Percentiles rank a stretch among this genome's conserved stretches.
Evolutionary conservation across 768 basidiomycete genomes (phyloP).

Genomic region (Tricholoma terreum): DNA sequence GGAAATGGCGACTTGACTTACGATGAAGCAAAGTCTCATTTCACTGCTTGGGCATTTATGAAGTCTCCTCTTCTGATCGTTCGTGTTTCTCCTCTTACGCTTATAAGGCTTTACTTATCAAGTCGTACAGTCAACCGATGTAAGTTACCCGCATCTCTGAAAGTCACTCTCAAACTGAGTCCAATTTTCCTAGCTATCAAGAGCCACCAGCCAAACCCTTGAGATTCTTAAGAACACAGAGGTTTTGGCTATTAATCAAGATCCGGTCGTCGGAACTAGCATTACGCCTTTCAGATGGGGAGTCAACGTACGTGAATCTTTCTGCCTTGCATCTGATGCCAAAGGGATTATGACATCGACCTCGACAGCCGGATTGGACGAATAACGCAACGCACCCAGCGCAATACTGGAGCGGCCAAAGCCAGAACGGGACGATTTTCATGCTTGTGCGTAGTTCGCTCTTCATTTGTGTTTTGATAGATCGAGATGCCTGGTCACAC

Average conservation of each 20-base stretch:
- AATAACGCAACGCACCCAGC: conserved; percentile 49
- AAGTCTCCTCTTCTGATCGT: conserved; percentile 53
- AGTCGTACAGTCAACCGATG: conserved; percentile 6
- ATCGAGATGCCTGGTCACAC: neutral
- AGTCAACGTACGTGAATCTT: conserved; percentile 44
- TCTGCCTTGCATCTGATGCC: neutral
- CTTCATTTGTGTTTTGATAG: neutral
- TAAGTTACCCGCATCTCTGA: neutral
- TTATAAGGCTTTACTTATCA: neutral
- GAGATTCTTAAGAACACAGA: conserved; percentile 61
- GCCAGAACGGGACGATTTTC: conserved; percentile 56
- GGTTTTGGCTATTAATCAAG: conserved; percentile 68
- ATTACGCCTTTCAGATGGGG: conserved; percentile 71
- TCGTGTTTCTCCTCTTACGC: conserved; percentile 6
- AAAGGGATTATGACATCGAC: neutral
- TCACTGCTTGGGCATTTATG: conserved; percentile 71
- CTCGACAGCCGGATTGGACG: conserved; percentile 33
- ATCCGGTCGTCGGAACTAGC: conserved; percentile 55
- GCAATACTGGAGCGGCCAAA: conserved; percentile 63
- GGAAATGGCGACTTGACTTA: conserved; percentile 63
- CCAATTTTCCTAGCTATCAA: conserved; percentile 30
- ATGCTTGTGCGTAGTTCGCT: conserved; percentile 48
- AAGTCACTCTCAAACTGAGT: neutral
- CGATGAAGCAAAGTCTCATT: conserved; percentile 68
- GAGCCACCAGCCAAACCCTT: conserved; percentile 47